phyloP scores from a whole-genome alignment of 176 grass and related monocot species.

The Alopecurus myosuroides region DNA sequence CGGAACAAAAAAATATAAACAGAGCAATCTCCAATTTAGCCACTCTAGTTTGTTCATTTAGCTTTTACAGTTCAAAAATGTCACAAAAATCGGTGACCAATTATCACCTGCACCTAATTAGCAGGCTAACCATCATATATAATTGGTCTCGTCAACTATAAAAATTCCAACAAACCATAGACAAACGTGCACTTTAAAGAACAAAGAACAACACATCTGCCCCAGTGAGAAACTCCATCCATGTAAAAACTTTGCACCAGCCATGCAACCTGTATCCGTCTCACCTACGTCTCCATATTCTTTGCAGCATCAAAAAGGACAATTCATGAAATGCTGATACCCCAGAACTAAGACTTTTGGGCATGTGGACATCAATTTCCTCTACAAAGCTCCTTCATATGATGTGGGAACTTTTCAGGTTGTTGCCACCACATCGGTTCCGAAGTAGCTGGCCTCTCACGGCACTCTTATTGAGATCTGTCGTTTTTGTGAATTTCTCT shows the following conservation, averaged over 20 bases:
- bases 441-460: slow-evolving; percentile 18
- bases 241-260: not conserved
- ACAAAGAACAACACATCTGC: no score
- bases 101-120: not conserved
- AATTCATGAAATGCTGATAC: no score
- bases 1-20: not conserved
- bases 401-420: slow-evolving; percentile 36
- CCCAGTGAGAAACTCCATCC: no score
- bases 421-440: slow-evolving; percentile 58
- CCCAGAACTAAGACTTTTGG: slow-evolving; percentile 40
- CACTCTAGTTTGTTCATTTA: not conserved
- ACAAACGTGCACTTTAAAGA: no score
- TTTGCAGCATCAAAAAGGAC: slow-evolving; percentile 18
- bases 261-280: slow-evolving; percentile 7
- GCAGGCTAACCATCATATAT: no score
- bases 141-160: no score
- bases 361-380: slow-evolving; percentile 43
- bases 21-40: not conserved
- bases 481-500: slow-evolving; percentile 30
- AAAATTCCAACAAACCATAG: no score
- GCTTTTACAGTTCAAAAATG: not conserved
- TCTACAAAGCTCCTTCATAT: slow-evolving; percentile 41
- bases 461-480: slow-evolving; percentile 30
- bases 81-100: not conserved
- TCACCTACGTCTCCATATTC: not conserved